Conservation (phyloP, 1,284 basidiomycete species). For the Tilletia horrida region DNA sequence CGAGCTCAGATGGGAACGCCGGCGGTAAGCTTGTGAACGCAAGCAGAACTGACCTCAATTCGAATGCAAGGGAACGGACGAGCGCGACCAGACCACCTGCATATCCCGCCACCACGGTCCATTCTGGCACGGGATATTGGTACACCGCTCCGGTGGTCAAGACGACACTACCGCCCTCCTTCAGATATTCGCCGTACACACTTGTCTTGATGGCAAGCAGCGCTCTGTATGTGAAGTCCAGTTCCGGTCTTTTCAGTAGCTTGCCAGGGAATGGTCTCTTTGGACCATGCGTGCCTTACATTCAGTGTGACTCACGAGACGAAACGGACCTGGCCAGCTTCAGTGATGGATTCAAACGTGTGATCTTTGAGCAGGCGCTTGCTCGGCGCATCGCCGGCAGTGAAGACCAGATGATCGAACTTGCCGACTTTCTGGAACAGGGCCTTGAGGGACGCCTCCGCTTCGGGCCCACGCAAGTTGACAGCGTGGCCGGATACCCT, state of each 20-base stretch:
- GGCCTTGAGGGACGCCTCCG: constrained; percentile 21
- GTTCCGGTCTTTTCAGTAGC: too few species aligned
- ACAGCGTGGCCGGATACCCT: constrained; percentile 27
- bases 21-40: too few species aligned
- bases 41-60: constrained; percentile 18
- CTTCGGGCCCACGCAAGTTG: constrained; percentile 26
- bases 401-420: constrained; percentile 34
- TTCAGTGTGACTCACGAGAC: constrained; percentile 3
- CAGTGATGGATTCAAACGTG: constrained; percentile 26
- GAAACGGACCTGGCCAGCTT: constrained; percentile 24
- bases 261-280: neutral
- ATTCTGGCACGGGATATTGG: constrained; percentile 23
- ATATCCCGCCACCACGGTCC: constrained; percentile 22
- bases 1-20: too few species aligned
- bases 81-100: constrained; percentile 26
- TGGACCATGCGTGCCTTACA: too few species aligned
- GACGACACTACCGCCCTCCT: constrained; percentile 23
- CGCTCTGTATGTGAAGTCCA: neutral
- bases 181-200: constrained; percentile 10
- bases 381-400: constrained; percentile 28
- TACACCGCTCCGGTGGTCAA: constrained; percentile 31
- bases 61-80: constrained; percentile 26
- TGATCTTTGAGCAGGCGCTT: constrained; percentile 21
- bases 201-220: constrained; percentile 31
- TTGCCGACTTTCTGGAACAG: constrained; percentile 30